Conservation (phyloP, 208 protist genomes). For the Trypanosoma scelopori region DNA sequence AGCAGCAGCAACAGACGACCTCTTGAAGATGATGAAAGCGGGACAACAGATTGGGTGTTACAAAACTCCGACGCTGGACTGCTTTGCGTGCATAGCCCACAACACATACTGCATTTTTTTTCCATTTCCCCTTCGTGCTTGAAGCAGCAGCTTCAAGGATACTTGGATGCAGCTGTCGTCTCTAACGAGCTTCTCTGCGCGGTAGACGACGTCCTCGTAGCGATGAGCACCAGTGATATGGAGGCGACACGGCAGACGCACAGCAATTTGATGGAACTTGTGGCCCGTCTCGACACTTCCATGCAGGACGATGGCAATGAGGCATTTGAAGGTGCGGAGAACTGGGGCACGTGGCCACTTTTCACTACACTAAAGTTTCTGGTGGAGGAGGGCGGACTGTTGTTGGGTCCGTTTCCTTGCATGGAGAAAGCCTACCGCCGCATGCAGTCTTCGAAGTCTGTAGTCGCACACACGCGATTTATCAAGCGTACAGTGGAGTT, state of each 20-base stretch:
- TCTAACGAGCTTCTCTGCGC: constrained; percentile 36
- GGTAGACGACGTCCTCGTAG: constrained; percentile 52
- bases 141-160: constrained; percentile 33
- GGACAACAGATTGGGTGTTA: not conserved
- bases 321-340: not conserved
- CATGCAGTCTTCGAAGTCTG: constrained; percentile 26
- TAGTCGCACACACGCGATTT: constrained; percentile 54
- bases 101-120: constrained; percentile 57
- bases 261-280: constrained; percentile 46
- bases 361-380: constrained; percentile 66
- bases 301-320: constrained; percentile 32
- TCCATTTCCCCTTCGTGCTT: constrained; percentile 4
- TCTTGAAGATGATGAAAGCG: not conserved
- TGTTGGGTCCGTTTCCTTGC: constrained; percentile 60
- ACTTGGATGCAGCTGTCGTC: constrained; percentile 58
- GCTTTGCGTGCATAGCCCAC: constrained; percentile 34
- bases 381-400: constrained; percentile 62
- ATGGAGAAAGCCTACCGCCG: constrained; percentile 35
- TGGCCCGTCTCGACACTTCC: constrained; percentile 49
- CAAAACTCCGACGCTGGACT: not conserved
- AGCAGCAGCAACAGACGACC: not conserved
- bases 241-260: constrained; percentile 49
- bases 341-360: constrained; percentile 65
- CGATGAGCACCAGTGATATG: constrained; percentile 45
- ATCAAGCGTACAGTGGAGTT: constrained; percentile 42